phyloP scores from a whole-genome alignment of 257 asterid genomes.

The Solanum chiquidenum region DNA sequence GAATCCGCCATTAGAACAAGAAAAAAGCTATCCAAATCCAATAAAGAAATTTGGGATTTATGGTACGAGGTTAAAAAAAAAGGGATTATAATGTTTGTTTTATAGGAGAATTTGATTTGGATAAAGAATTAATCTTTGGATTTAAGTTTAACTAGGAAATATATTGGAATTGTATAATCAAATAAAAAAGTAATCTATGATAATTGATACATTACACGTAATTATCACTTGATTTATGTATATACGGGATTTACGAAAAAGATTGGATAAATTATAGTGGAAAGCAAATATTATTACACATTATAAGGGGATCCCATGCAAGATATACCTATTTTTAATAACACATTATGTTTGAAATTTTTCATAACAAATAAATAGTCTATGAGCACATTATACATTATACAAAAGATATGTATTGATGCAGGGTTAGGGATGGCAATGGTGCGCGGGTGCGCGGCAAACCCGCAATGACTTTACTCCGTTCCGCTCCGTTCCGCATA shows the following conservation, averaged over 20 bases:
- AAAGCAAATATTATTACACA: neutral
- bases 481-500: too few species aligned
- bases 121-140: neutral
- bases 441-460: too few species aligned
- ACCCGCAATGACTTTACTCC: too few species aligned
- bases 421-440: too few species aligned
- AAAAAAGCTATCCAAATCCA: neutral
- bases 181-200: neutral
- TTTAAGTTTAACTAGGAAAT: neutral
- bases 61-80: neutral
- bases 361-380: neutral
- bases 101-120: neutral
- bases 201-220: neutral
- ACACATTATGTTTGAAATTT: neutral
- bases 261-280: neutral
- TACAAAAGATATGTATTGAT: too few species aligned
- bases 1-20: conserved; percentile 41
- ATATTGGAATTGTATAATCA: neutral
- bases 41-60: neutral
- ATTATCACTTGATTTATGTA: neutral
- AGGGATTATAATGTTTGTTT: neutral
- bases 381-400: neutral
- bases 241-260: neutral
- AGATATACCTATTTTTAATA: neutral
- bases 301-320: neutral